Evolutionary conservation across 495 filamentous ascomycete genomes (phyloP).

Genomic region (Penicillium argentinense): DNA sequence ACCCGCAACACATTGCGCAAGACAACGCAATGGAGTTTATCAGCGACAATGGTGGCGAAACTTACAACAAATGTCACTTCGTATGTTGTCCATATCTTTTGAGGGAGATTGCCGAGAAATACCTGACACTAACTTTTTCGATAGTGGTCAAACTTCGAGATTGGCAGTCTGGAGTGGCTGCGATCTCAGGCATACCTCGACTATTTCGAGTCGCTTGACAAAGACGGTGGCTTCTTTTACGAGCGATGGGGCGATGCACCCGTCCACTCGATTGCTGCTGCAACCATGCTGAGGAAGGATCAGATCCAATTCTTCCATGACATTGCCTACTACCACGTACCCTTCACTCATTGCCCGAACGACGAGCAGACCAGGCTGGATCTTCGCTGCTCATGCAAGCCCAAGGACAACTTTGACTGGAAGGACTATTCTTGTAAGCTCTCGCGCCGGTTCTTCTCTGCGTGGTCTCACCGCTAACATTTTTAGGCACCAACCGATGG

Average conservation of each 20-base stretch:
- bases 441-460: neutral
- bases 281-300: conserved; percentile 80
- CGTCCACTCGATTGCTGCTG: conserved; percentile 92
- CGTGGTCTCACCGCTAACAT: conserved; percentile 10
- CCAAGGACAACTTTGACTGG: conserved; percentile 98
- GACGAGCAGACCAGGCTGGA: conserved; percentile 77
- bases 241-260: conserved; percentile 92
- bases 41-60: conserved; percentile 84
- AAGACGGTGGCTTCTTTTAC: conserved; percentile 89
- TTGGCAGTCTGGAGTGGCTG: conserved; percentile 82
- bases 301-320: conserved; percentile 98
- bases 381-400: conserved; percentile 90
- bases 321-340: conserved; percentile 98
- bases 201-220: conserved; percentile 76
- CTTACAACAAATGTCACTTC: conserved; percentile 96
- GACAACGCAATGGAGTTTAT: conserved; percentile 89
- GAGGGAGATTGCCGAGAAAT: neutral
- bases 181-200: conserved; percentile 76
- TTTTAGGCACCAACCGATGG: conserved; percentile 72
- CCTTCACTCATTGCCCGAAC: conserved; percentile 96
- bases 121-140: conserved; percentile 7
- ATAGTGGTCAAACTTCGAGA: conserved; percentile 92
- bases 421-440: conserved; percentile 90
- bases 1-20: conserved; percentile 83
- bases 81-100: conserved; percentile 51